These are phyloP conservation scores for Gymnopus androsaceus DNA, from an alignment of 1,284 basidiomycete genomes.

Conservation along the genomic window DNA sequence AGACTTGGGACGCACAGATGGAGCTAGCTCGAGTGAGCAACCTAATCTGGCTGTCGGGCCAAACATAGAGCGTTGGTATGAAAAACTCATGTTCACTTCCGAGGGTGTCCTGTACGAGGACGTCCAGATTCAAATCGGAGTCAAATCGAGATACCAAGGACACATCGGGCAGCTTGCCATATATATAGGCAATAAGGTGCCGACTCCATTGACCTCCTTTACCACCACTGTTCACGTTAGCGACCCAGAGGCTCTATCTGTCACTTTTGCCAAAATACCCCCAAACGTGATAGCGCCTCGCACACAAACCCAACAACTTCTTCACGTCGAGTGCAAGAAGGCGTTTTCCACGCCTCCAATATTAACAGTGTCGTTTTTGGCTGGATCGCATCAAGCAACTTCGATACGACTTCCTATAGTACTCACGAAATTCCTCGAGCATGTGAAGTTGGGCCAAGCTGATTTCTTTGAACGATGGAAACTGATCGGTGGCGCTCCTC, in stretches of 20 bases:
- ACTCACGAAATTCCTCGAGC: slow-evolving; percentile 91
- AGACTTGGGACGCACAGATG: slow-evolving; percentile 54
- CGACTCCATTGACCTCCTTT: slow-evolving; percentile 85
- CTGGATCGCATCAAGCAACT: slow-evolving; percentile 87
- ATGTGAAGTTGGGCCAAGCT: slow-evolving; percentile 77
- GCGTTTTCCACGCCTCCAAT: slow-evolving; percentile 79
- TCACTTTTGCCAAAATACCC: slow-evolving; percentile 88
- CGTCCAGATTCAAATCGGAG: slow-evolving; percentile 90
- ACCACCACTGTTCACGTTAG: slow-evolving; percentile 79
- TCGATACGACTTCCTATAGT: slow-evolving; percentile 86
- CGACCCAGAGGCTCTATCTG: slow-evolving; percentile 74
- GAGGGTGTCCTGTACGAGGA: slow-evolving; percentile 98
- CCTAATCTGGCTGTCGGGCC: slow-evolving; percentile 64
- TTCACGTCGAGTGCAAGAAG: slow-evolving; percentile 94
- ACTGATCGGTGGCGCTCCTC: slow-evolving; percentile 90
- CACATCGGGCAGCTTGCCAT: slow-evolving; percentile 90
- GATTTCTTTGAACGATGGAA: slow-evolving; percentile 99
- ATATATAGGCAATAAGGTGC: slow-evolving; percentile 96
- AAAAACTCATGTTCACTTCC: slow-evolving; percentile 75
- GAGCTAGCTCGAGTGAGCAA: slow-evolving; percentile 29
- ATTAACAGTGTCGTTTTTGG: slow-evolving; percentile 89
- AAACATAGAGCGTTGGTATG: slow-evolving; percentile 86
- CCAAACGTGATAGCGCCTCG: slow-evolving; percentile 78
- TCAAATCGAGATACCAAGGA: slow-evolving; percentile 96
- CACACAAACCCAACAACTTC: slow-evolving; percentile 89